These are phyloP conservation scores for Wilhelminamyces savonicus DNA, from an alignment of 805 yeast species.

Conservation along the genomic window DNA sequence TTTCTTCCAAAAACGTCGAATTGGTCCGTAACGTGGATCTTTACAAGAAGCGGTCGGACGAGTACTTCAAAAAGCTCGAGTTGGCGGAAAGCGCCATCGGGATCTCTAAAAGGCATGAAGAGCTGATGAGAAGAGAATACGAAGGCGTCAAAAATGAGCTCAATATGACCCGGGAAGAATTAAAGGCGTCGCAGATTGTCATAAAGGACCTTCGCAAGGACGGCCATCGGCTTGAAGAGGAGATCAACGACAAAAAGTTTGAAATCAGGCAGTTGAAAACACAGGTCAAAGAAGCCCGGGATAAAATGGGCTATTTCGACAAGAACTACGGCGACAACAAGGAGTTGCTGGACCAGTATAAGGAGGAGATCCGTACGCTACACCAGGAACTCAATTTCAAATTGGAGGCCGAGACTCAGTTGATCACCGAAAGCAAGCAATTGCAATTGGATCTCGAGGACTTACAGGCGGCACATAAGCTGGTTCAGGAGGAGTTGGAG, in stretches of 20 bases:
- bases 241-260: constrained; percentile 49
- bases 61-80: constrained; percentile 66
- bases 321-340: constrained; percentile 37
- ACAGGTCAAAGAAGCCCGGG: constrained; percentile 44
- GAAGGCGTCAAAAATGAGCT: constrained; percentile 34
- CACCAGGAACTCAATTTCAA: constrained; percentile 48
- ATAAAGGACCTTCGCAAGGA: constrained; percentile 47
- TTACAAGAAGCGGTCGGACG: constrained; percentile 69
- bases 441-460: constrained; percentile 56
- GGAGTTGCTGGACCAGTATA: constrained; percentile 37
- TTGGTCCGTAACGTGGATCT: constrained; percentile 49
- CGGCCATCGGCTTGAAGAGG: constrained; percentile 47
- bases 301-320: constrained; percentile 49
- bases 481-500: constrained; percentile 24
- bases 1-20: constrained; percentile 51
- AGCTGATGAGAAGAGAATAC: constrained; percentile 45
- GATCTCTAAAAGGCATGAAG: constrained; percentile 58
- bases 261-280: constrained; percentile 44
- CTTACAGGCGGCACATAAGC: constrained; percentile 15
- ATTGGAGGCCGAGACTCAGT: constrained; percentile 58
- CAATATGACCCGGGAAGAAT: constrained; percentile 46
- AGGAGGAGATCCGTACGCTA: constrained; percentile 47
- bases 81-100: constrained; percentile 69
- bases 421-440: constrained; percentile 58
- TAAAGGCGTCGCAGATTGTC: constrained; percentile 45